These are phyloP conservation scores for Pistacia vera DNA, from an alignment of 345 rosid species.

Conservation along the genomic window DNA sequence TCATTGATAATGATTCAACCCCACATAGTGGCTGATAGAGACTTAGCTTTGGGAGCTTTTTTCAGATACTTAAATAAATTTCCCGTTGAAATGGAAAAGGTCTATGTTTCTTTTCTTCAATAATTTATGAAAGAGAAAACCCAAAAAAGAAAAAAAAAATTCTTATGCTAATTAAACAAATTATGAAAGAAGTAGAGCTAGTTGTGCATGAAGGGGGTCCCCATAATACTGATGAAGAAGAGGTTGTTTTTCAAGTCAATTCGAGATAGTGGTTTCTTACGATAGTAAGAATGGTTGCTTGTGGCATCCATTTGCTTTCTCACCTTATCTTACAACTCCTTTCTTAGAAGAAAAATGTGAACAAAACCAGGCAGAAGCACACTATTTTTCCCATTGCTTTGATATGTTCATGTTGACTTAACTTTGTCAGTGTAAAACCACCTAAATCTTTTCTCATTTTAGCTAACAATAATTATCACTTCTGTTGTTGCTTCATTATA, in stretches of 20 bases:
- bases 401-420: slow-evolving; percentile 26
- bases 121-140: too few species aligned
- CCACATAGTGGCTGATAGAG: background rate
- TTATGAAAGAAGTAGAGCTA: background rate
- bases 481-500: background rate
- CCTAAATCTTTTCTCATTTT: slow-evolving; percentile 2
- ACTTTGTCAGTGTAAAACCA: slow-evolving; percentile 13
- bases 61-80: background rate
- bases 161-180: background rate
- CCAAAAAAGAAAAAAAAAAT: too few species aligned
- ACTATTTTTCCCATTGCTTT: slow-evolving; percentile 5
- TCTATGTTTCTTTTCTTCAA: too few species aligned
- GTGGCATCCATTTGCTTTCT: slow-evolving; percentile 36
- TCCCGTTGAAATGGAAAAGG: background rate
- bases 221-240: background rate
- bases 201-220: background rate
- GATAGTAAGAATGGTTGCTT: slow-evolving; percentile 40
- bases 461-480: background rate
- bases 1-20: background rate
- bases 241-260: background rate
- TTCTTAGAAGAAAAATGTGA: background rate
- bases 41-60: background rate
- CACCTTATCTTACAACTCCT: background rate
- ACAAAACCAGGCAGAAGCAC: background rate
- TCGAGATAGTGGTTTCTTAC: slow-evolving; percentile 40